phyloP scores from a whole-genome alignment of 2,329 filamentous ascomycete genomes.

The Podosphaera fusca region DNA sequence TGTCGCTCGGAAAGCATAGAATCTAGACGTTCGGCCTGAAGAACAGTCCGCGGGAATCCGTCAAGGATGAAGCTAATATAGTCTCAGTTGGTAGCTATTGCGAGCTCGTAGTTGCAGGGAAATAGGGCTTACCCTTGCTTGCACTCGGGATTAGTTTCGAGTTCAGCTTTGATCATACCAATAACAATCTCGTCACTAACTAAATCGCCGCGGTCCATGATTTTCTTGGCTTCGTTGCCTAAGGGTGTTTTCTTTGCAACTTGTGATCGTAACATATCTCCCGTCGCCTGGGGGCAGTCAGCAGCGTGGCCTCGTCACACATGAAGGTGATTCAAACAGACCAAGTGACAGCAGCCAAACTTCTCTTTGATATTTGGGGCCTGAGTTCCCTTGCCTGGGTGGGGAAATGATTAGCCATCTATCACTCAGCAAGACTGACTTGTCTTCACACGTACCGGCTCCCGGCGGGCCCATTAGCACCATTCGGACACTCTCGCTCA shows the following conservation, averaged over 20 bases:
- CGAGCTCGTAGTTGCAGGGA: neutral
- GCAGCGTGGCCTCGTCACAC: constrained; percentile 3
- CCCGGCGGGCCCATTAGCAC: constrained; percentile 93
- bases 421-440: neutral
- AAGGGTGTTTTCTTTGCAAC: constrained; percentile 92
- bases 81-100: neutral
- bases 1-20: constrained; percentile 60
- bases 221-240: constrained; percentile 95
- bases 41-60: constrained; percentile 90
- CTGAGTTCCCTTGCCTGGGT: constrained; percentile 87
- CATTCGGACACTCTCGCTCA: constrained; percentile 52
- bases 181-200: constrained; percentile 99
- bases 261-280: constrained; percentile 96
- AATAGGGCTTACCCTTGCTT: constrained; percentile 59
- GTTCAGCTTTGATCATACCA: constrained; percentile 97
- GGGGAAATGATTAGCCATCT: neutral
- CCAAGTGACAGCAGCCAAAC: constrained; percentile 91
- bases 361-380: constrained; percentile 96
- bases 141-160: constrained; percentile 86
- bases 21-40: constrained; percentile 86
- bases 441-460: constrained; percentile 45
- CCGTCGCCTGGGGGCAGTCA: constrained; percentile 47
- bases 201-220: constrained; percentile 95
- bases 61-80: constrained; percentile 76
- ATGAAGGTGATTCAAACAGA: constrained; percentile 23